Percentiles rank a stretch among this genome's conserved stretches.
Evolutionary conservation across 2,329 filamentous ascomycete species (phyloP).

Genomic region (Calonectria ilicicola): DNA sequence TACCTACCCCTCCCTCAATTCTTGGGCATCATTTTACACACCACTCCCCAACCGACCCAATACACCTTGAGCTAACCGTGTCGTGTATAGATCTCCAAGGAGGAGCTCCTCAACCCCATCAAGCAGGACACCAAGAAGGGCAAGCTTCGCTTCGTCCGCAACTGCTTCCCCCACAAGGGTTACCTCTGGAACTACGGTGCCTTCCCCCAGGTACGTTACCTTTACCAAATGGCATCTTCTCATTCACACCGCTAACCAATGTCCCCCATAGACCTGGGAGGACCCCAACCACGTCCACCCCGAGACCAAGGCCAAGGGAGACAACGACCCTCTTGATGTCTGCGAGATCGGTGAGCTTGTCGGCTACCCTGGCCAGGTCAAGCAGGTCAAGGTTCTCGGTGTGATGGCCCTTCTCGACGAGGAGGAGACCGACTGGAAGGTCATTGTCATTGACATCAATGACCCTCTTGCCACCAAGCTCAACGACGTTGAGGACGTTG

Average conservation of each 20-base stretch:
- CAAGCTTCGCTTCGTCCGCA: slow-evolving; percentile 98
- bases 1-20: slow-evolving; percentile 8
- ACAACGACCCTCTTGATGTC: slow-evolving; percentile 99
- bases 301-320: slow-evolving; percentile 99
- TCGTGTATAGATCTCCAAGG: slow-evolving; percentile 89
- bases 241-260: slow-evolving; percentile 20
- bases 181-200: slow-evolving; percentile 99
- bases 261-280: slow-evolving; percentile 86
- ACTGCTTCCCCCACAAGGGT: slow-evolving; percentile 99
- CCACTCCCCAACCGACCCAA: not conserved
- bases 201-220: slow-evolving; percentile 86
- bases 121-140: slow-evolving; percentile 99
- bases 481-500: slow-evolving; percentile 98
- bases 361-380: slow-evolving; percentile 94
- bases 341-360: slow-evolving; percentile 99
- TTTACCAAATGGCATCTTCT: not conserved
- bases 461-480: slow-evolving; percentile 96
- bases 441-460: slow-evolving; percentile 99
- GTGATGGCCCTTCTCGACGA: slow-evolving; percentile 99
- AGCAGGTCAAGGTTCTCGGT: slow-evolving; percentile 99
- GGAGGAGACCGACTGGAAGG: slow-evolving; percentile 99
- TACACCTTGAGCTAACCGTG: slow-evolving; percentile 36
- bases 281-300: slow-evolving; percentile 96
- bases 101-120: slow-evolving; percentile 97
- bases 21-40: slow-evolving; percentile 24